phyloP scores from a whole-genome alignment of 192 early-diverging fungal species.

The Coemansia sp. region DNA sequence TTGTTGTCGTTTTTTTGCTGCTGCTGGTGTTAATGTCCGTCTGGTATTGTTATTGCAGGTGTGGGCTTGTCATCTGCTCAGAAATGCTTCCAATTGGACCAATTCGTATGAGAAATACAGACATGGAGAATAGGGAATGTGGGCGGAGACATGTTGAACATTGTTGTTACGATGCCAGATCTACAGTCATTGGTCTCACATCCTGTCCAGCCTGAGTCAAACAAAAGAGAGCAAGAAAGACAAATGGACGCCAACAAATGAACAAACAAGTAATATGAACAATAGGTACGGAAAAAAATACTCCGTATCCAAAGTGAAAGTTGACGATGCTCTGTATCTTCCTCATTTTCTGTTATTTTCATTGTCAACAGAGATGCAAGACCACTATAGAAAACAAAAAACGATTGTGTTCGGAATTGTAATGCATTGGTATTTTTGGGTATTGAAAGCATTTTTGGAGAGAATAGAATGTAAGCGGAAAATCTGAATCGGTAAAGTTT shows the following conservation, averaged over 20 bases:
- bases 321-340: no score
- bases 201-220: no score
- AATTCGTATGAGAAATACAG: neutral
- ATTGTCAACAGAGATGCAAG: no score
- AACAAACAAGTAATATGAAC: no score
- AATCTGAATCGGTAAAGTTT: neutral
- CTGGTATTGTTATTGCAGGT: neutral
- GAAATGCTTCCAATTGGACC: neutral
- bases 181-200: neutral
- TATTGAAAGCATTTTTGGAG: neutral
- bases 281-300: neutral
- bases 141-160: neutral
- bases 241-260: no score
- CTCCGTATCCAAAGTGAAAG: neutral
- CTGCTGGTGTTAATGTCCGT: neutral
- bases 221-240: no score
- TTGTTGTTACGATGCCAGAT: neutral
- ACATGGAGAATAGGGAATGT: neutral
- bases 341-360: no score
- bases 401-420: neutral
- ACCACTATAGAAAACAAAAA: neutral
- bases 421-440: neutral
- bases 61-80: neutral
- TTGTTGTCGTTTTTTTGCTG: neutral
- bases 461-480: neutral